These are phyloP conservation scores for Bimuria novae-zelandiae DNA, from an alignment of 2,329 filamentous ascomycete species.

Conservation along the genomic window DNA sequence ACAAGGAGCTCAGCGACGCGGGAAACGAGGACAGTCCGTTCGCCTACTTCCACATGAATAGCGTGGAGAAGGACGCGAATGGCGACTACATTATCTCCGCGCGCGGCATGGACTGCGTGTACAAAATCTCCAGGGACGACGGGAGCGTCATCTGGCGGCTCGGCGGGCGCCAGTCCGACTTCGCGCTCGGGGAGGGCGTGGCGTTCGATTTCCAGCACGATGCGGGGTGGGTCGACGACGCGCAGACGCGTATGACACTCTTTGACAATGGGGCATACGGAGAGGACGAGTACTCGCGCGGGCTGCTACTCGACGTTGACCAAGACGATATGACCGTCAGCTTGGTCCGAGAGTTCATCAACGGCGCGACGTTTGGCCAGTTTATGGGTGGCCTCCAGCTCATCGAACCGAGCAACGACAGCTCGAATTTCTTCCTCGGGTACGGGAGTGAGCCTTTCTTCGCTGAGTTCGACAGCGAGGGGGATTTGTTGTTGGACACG, in stretches of 20 bases:
- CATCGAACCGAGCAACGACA: conserved; percentile 31
- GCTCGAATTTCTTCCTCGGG: conserved; percentile 53
- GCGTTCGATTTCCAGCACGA: conserved; percentile 57
- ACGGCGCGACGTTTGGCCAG: conserved; percentile 43
- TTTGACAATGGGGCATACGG: conserved; percentile 47
- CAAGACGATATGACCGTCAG: conserved; percentile 45
- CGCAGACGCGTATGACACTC: conserved; percentile 37
- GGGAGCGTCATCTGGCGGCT: conserved; percentile 36
- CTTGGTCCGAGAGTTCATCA: conserved; percentile 49
- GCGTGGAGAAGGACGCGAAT: conserved; percentile 32
- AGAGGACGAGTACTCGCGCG: conserved; percentile 24
- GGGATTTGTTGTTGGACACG: conserved; percentile 48
- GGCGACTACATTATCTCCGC: conserved; percentile 30
- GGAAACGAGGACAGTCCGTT: conserved; percentile 39
- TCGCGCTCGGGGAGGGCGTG: conserved; percentile 42
- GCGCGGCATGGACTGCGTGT: conserved; percentile 21
- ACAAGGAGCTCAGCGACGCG: conserved; percentile 24
- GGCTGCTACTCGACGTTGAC: conserved; percentile 49
- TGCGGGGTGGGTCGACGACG: conserved; percentile 24
- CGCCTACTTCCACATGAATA: conserved; percentile 49
- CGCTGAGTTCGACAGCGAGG: conserved; percentile 51
- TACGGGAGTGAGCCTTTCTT: conserved; percentile 56
- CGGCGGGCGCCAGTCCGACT: conserved; percentile 25
- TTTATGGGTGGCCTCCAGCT: conserved; percentile 50
- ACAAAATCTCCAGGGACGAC: conserved; percentile 21